Percentiles rank a stretch among this genome's conserved stretches.
These are phyloP conservation scores for Rutstroemia sp. DNA, from an alignment of 2,329 filamentous ascomycete species.

Conservation along the genomic window DNA sequence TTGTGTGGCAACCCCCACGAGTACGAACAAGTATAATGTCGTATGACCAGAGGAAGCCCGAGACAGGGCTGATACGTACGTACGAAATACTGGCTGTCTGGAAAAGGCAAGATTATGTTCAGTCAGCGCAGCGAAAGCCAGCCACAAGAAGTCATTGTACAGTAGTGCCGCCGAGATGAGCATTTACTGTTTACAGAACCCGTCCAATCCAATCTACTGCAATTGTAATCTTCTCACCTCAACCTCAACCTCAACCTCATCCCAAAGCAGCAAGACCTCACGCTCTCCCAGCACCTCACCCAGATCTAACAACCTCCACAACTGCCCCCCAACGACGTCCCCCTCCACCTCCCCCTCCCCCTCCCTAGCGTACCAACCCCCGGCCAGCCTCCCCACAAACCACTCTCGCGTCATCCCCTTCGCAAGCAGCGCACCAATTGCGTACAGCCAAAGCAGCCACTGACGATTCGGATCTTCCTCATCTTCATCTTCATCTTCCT, in stretches of 20 bases:
- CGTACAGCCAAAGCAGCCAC: slow-evolving; percentile 3
- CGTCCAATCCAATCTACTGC: neutral
- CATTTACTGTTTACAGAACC: neutral
- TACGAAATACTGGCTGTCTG: no score
- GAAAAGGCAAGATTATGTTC: no score
- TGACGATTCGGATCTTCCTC: neutral
- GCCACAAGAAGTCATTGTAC: no score
- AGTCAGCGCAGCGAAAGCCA: no score
- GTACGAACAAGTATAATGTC: neutral
- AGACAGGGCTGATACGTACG: no score
- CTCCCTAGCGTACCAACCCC: neutral
- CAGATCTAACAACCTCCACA: neutral
- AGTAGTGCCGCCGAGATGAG: neutral
- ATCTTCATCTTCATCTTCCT: neutral
- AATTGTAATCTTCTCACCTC: neutral
- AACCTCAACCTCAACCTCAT: slow-evolving; percentile 1
- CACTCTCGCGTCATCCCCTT: neutral
- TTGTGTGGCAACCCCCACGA: neutral
- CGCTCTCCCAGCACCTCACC: neutral
- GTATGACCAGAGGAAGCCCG: neutral
- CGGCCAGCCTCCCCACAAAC: slow-evolving; percentile 5
- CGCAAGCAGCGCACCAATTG: slow-evolving; percentile 2
- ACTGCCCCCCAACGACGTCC: neutral
- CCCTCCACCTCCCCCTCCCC: neutral
- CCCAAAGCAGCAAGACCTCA: slow-evolving; percentile 1